A percentile compares a stretch with the other conserved stretches of the same genome.
Evolutionary conservation across 2,329 filamentous ascomycete genomes (phyloP).

Genomic region (Colletotrichum sp.): DNA sequence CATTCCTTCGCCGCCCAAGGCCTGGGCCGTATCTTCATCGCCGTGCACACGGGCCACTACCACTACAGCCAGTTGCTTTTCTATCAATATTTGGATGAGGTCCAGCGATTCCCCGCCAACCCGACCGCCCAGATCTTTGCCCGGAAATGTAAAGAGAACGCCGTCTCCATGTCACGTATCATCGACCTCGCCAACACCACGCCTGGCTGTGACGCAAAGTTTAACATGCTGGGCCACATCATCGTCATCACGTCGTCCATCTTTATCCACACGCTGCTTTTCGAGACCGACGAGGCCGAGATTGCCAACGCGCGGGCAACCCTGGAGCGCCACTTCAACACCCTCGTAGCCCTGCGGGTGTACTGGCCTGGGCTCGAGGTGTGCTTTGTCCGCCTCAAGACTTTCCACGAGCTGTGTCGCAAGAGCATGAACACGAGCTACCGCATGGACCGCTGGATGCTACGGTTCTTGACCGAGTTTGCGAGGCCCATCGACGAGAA

Average conservation of each 20-base stretch:
- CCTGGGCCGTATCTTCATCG: slow-evolving; percentile 46
- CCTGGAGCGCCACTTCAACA: slow-evolving; percentile 48
- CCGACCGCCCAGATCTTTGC: slow-evolving; percentile 31
- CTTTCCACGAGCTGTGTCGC: slow-evolving; percentile 46
- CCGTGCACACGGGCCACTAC: slow-evolving; percentile 50
- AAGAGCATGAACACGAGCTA: slow-evolving; percentile 40
- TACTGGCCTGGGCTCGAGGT: slow-evolving; percentile 46
- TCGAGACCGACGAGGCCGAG: slow-evolving; percentile 37
- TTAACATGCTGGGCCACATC: slow-evolving; percentile 49
- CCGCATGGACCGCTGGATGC: slow-evolving; percentile 45
- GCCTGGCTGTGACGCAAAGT: slow-evolving; percentile 42
- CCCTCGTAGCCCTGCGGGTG: slow-evolving; percentile 40
- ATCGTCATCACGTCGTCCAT: slow-evolving; percentile 50
- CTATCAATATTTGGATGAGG: slow-evolving; percentile 45
- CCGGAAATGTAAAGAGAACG: slow-evolving; percentile 42
- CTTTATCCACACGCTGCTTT: slow-evolving; percentile 49
- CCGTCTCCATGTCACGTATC: slow-evolving; percentile 41
- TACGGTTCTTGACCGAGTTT: slow-evolving; percentile 38
- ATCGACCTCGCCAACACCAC: slow-evolving; percentile 40
- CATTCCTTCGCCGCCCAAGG: slow-evolving; percentile 37
- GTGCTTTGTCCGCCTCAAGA: slow-evolving; percentile 39
- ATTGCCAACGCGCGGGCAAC: slow-evolving; percentile 36
- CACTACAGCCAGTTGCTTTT: slow-evolving; percentile 51
- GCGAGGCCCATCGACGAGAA: slow-evolving; percentile 31
- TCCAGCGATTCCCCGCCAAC: slow-evolving; percentile 26